Evolutionary conservation across 2,329 filamentous ascomycete species (phyloP), one percentile per base, ranked within the genome.

Genomic region (Aspergillus fumigatus): DNA sequence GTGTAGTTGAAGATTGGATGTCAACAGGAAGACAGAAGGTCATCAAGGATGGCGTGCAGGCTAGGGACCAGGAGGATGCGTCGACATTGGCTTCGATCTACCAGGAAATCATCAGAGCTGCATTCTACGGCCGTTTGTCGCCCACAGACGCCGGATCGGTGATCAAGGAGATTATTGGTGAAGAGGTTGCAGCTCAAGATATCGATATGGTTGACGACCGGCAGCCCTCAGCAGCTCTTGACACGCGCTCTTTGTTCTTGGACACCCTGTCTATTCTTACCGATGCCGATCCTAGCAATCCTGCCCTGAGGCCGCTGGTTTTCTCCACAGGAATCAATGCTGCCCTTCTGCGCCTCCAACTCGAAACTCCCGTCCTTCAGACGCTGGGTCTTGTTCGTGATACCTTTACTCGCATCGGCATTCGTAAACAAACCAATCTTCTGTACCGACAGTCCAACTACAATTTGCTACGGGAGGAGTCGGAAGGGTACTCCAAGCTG

Each of bases 371-470:
- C 19, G 76, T 95, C 8, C 79, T 97, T 10, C 84, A 89, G 66
- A 82, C 88, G 27, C 77, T 97, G 14, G 88, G 89, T 9, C 80
- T 99, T 47, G 90, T 96, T 50, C 85, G 92, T 51, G 85, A 88
- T n/a, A 93, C 88, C 5, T 99, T 97, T 72, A 80, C 84, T 56
- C 88, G 88, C 63, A 85, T 94, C 70, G 88, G 88, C 17, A 92
- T 96, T 62, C 87, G 93, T 54, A 92, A 95, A 68, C 89, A 92
- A 50, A 99, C 94, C 7, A 96, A 97, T 66, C 81, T 94, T 4
- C 82, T 99, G 0, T 99, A 99, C 73, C 88, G 92, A 58, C 94
- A 97, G 74, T 91, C 93, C 14, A 97, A 96, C 73, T 97, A 96
- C 79, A 99, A 99, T 67, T 79, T 99, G 7, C 79, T 99, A 21